Evolutionary conservation across 1,284 basidiomycete genomes (phyloP), one percentile per base, ranked within the genome.

Genomic region (Inonotus obliquus): DNA sequence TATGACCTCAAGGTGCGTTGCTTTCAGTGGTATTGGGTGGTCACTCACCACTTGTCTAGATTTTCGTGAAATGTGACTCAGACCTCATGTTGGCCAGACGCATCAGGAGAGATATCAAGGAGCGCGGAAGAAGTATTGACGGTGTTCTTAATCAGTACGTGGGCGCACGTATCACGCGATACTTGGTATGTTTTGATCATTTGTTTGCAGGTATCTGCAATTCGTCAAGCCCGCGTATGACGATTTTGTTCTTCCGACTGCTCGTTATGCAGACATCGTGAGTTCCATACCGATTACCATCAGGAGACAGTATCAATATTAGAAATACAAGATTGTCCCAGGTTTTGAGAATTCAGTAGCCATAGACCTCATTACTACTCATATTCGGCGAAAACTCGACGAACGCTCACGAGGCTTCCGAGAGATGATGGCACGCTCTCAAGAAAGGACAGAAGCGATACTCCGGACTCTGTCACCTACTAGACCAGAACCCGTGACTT

Each of bases 21-120:
- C 65, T 35, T 27, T 63, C 67, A 35, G 10, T 41, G 37, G 47
- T n/a, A 38, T n/a, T 1, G 23, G 54, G 5, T 44, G 48, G 1
- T 19, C 59, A 19, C 1, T 57, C 59, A 64, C 32, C 13, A 32
- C 32, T 21, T 54, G 32, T 64, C 37, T 55, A 92, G 90, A 79
- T 91, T 1, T 92, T 90, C 65, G 87, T 91, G 6, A 89, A 91
- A 81, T 95, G 93, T 59, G 96, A 98, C 71, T 91, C 94, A 2
- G 96, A 99, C 72, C 77, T 98, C 13, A 99, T 99, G 96, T 87
- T 99, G 48, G 95, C 96, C 2, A 83, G 96, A 55, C 86, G 96
- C 38, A 91, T 99, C 63, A 81, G 85, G 66, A 81, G 96, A 61
- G 96, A 99, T 69, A 85, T 92, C 6, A 84, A 87, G 66, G 95